Evolutionary conservation across 2,329 filamentous ascomycete genomes (phyloP).

Genomic region (Xylariaceae sp.): DNA sequence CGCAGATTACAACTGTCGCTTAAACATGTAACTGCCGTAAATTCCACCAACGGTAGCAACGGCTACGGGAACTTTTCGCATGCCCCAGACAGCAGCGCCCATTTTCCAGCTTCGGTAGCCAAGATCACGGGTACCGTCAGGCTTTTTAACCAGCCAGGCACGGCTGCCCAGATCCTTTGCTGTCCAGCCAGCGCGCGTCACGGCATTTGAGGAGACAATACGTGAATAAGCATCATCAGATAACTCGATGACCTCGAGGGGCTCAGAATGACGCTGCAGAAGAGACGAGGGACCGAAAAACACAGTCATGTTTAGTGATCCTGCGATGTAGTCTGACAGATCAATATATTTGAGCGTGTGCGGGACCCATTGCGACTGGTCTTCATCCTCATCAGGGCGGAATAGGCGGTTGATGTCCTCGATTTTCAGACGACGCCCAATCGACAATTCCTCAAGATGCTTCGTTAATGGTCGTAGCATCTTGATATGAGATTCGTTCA

Average conservation of each 20-base stretch:
- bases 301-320: constrained; percentile 54
- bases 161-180: constrained; percentile 63
- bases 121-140: constrained; percentile 43
- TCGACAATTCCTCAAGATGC: constrained; percentile 69
- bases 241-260: constrained; percentile 72
- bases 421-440: constrained; percentile 63
- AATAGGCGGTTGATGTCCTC: constrained; percentile 63
- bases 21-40: constrained; percentile 71
- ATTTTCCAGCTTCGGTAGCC: constrained; percentile 70
- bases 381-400: constrained; percentile 41
- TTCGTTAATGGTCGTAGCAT: constrained; percentile 61
- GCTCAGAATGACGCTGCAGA: constrained; percentile 55
- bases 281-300: constrained; percentile 49
- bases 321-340: constrained; percentile 63
- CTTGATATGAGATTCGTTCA: constrained; percentile 59
- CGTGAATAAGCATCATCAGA: constrained; percentile 62
- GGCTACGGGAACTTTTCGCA: constrained; percentile 87
- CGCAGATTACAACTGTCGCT: constrained; percentile 46
- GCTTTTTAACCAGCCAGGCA: constrained; percentile 55
- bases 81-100: constrained; percentile 79
- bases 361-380: constrained; percentile 43
- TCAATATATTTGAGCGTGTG: constrained; percentile 70
- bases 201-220: constrained; percentile 58
- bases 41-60: constrained; percentile 89
- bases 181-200: constrained; percentile 61